These are phyloP conservation scores for Agrocybe chaxingu DNA, from an alignment of 768 basidiomycete species.

Conservation along the genomic window DNA sequence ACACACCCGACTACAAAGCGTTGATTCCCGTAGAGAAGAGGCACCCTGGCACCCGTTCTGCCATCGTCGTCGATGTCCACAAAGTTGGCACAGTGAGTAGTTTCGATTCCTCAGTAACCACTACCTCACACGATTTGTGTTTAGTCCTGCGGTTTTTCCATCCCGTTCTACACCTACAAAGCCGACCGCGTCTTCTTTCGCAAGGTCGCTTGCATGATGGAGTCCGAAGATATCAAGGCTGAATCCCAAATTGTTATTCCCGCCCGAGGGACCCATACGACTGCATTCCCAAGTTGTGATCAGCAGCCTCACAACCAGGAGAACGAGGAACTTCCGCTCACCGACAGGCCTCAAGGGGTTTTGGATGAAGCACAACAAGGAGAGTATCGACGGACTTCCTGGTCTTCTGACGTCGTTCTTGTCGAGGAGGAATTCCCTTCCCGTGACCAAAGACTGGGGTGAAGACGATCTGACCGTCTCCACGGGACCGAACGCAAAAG, in stretches of 20 bases:
- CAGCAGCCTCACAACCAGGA: background rate
- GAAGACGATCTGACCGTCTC: too few species aligned
- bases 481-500: too few species aligned
- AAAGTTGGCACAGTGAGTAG: constrained; percentile 39
- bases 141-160: constrained; percentile 57
- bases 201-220: constrained; percentile 28
- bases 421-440: background rate
- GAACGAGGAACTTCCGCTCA: constrained; percentile 6
- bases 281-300: background rate
- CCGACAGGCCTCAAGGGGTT: constrained; percentile 44
- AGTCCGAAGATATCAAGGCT: constrained; percentile 29
- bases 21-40: constrained; percentile 40
- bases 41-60: constrained; percentile 48
- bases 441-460: background rate
- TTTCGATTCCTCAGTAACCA: background rate
- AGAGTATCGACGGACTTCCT: constrained; percentile 51
- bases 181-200: constrained; percentile 44
- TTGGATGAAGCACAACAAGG: constrained; percentile 43
- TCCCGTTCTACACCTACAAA: constrained; percentile 50
- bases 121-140: background rate
- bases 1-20: constrained; percentile 46
- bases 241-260: constrained; percentile 5
- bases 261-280: background rate
- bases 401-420: constrained; percentile 30
- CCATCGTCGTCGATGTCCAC: constrained; percentile 52